Evolutionary conservation across 148 eudicot genomes (phyloP).

Genomic region (Chenopodium berlandieri): DNA sequence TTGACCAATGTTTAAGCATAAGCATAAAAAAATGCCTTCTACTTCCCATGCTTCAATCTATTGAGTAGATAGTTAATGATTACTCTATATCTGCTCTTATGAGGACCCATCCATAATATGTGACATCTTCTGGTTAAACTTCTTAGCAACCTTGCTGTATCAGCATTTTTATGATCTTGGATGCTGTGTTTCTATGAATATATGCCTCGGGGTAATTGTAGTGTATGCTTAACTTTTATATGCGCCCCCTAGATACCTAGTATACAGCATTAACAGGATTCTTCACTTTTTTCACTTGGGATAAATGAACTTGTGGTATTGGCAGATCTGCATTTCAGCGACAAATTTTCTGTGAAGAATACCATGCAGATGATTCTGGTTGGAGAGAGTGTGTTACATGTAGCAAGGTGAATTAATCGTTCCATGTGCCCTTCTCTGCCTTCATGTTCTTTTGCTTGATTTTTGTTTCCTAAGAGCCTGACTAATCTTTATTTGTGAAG

Average conservation of each 20-base stretch:
- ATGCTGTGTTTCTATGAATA: neutral
- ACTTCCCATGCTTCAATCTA: neutral
- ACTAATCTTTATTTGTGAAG: constrained; percentile 42
- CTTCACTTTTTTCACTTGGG: neutral
- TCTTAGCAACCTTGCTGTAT: neutral
- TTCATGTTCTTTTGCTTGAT: constrained; percentile 15
- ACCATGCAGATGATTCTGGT: constrained; percentile 82
- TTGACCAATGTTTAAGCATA: neutral
- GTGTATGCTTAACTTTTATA: neutral
- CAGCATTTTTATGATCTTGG: neutral
- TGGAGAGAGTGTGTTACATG: constrained; percentile 87
- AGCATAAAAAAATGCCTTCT: neutral
- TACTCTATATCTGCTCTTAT: neutral
- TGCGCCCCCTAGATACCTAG: neutral
- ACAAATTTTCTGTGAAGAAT: constrained; percentile 64
- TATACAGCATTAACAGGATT: neutral
- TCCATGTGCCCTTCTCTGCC: constrained; percentile 9
- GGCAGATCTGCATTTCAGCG: constrained; percentile 73
- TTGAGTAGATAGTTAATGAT: neutral
- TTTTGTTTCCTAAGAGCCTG: constrained; percentile 21
- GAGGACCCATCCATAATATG: neutral
- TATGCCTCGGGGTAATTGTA: neutral
- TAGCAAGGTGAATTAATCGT: constrained; percentile 60
- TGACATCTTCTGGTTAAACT: neutral
- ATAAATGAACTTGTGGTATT: constrained; percentile 21